phyloP scores from a whole-genome alignment of 345 rosid genomes.

The Brassica napus region DNA sequence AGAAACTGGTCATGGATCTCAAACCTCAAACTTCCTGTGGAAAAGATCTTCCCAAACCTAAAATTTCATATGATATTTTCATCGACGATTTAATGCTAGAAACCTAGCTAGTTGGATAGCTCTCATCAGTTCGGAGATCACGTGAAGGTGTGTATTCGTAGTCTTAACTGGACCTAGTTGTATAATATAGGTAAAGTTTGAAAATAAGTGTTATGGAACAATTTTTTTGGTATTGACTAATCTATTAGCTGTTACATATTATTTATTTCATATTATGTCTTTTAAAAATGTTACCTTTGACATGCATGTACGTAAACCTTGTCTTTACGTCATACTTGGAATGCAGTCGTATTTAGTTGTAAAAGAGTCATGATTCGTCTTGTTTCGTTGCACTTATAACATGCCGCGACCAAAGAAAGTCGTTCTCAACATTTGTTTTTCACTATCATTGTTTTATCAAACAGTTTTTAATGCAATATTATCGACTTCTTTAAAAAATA shows the following conservation, averaged over 20 bases:
- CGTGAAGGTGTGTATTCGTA: slow-evolving; percentile 17
- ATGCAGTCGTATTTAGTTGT: not conserved
- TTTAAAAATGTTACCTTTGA: not conserved
- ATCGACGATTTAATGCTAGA: not conserved
- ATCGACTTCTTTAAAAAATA: not conserved
- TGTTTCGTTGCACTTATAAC: slow-evolving; percentile 1
- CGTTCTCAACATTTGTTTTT: not conserved
- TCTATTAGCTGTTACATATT: not conserved
- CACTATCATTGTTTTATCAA: too few relatives aligned
- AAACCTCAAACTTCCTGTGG: not conserved
- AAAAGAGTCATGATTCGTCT: slow-evolving; percentile 1
- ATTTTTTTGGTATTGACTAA: not conserved
- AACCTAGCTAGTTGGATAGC: not conserved
- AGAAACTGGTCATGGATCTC: slow-evolving; percentile 8
- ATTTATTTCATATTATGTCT: not conserved
- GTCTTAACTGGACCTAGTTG: not conserved
- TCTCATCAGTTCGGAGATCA: not conserved
- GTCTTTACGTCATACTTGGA: not conserved
- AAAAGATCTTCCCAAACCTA: not conserved
- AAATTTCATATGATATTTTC: not conserved
- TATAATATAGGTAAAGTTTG: not conserved
- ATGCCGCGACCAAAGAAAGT: not conserved
- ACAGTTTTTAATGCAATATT: not conserved
- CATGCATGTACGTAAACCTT: not conserved
- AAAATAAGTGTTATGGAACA: not conserved